Conservation (phyloP, 179 eudicot species). For the Silene vulgaris region DNA sequence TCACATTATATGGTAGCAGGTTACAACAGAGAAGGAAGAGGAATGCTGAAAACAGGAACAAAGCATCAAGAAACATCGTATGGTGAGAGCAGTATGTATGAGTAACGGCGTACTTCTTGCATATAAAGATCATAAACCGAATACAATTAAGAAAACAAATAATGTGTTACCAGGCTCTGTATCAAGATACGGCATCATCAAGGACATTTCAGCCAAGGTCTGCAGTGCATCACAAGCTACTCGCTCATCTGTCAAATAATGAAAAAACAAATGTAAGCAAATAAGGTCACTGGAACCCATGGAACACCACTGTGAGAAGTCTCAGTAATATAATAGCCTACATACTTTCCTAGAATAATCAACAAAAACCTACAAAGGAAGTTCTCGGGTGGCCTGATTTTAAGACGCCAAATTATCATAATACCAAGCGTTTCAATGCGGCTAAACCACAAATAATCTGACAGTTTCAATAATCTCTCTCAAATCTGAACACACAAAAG, state of each 20-base stretch:
- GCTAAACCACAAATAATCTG: not conserved
- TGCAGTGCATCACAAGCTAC: slow-evolving; percentile 79
- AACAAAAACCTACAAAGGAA: not conserved
- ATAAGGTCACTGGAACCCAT: not conserved
- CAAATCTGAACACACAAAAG: not conserved
- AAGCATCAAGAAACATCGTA: no score
- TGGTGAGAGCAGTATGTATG: not conserved
- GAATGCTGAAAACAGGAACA: not conserved
- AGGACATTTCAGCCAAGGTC: slow-evolving; percentile 75
- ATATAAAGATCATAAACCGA: not conserved
- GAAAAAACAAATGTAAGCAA: slow-evolving; percentile 17
- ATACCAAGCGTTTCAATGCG: not conserved
- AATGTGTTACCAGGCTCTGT: slow-evolving; percentile 31
- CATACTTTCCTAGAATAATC: not conserved
- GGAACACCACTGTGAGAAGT: not conserved
- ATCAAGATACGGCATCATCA: slow-evolving; percentile 36
- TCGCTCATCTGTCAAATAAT: slow-evolving; percentile 41
- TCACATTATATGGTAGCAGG: not conserved
- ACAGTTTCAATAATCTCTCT: not conserved
- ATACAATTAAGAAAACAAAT: not conserved
- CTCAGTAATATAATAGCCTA: not conserved
- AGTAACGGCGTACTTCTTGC: not conserved
- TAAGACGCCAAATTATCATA: not conserved
- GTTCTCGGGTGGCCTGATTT: not conserved
- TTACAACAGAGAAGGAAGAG: not conserved